These are phyloP conservation scores for Aspergillus leporis DNA, from an alignment of 495 filamentous ascomycete species.

Conservation along the genomic window DNA sequence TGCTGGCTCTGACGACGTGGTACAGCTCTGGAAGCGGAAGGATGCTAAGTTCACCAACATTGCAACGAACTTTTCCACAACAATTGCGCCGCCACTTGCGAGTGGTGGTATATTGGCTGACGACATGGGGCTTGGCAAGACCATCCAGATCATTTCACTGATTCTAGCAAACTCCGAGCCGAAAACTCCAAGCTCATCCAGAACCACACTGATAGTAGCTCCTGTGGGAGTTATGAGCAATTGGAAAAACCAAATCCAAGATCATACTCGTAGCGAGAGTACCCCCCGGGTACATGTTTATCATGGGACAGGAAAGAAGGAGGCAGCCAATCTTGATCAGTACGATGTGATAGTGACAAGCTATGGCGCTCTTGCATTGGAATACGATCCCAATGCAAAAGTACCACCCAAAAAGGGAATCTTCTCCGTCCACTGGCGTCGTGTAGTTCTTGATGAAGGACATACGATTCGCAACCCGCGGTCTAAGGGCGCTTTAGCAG, in stretches of 20 bases:
- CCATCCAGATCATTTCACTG: constrained; percentile 81
- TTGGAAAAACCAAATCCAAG: constrained; percentile 79
- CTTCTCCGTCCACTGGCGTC: constrained; percentile 72
- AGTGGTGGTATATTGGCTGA: constrained; percentile 87
- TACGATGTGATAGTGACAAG: constrained; percentile 84
- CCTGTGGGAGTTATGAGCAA: constrained; percentile 92
- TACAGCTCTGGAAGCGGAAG: constrained; percentile 77
- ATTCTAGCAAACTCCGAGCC: constrained; percentile 62
- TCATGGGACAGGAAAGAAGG: constrained; percentile 64
- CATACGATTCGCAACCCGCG: constrained; percentile 80
- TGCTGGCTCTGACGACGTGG: constrained; percentile 60
- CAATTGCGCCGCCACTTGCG: constrained; percentile 57
- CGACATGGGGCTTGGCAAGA: constrained; percentile 96
- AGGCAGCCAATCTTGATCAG: constrained; percentile 50
- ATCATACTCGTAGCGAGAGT: constrained; percentile 64
- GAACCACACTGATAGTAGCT: constrained; percentile 75
- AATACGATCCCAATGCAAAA: constrained; percentile 39
- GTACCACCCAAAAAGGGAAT: constrained; percentile 45
- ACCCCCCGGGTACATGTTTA: constrained; percentile 70
- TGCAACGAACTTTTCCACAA: constrained; percentile 70
- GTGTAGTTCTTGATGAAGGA: constrained; percentile 85
- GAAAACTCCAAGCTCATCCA: constrained; percentile 37
- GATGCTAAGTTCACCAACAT: constrained; percentile 65
- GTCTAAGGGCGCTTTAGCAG: constrained; percentile 70
- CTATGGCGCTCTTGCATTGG: constrained; percentile 62